Evolutionary conservation across 2,329 filamentous ascomycete genomes (phyloP), one percentile per base, ranked within the genome.

Genomic region (Aspergillus novofumigatus): DNA sequence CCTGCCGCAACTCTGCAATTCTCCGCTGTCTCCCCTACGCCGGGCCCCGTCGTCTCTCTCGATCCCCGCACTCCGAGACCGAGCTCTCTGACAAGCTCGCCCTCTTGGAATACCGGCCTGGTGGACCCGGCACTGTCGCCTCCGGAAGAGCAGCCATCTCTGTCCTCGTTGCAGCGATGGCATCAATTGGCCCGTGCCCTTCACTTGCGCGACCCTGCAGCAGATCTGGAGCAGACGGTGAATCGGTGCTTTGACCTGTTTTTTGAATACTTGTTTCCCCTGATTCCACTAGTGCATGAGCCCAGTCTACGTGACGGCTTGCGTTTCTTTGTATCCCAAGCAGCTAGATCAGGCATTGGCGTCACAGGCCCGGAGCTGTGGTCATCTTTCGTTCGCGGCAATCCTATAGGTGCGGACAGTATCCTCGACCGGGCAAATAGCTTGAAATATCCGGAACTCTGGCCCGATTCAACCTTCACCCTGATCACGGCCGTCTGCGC

Each of bases 401-500:
- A 48, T 14, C 32, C 54, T 26, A 45, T 41, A 28, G 42, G 20
- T 10, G 44, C 26, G 3, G 55, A 48, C 2, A 51, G 51, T 21
- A 21, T 62, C 21, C 38, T 54, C 42, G 52, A 61, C 21, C 50
- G 58, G 14, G 44, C 49, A 11, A 50, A 54, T 23, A 57, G 38
- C 10, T 52, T 64, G 14, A 51, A 59, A 67, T 56, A 59, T 26
- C 57, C 58, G 48, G 69, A 71, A 32, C 62, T 65, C 7, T 75
- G 72, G 71, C 69, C 69, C 0, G 74, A 78, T 51, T 67, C 75
- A 2, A 69, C 70, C 0, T 78, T 78, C 49, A 75, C 76, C 0
- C 59, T 79, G 14, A 71, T 79, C 48, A 78, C 76, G 0, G 77
- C 77, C n/a, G 70, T 78, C 1, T 78, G 76, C 11, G 75, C 77